A percentile compares a stretch with the other conserved stretches of the same genome.
Evolutionary conservation across 805 yeast species (phyloP).

Genomic region (Maudiozyma pseudohumilis): DNA sequence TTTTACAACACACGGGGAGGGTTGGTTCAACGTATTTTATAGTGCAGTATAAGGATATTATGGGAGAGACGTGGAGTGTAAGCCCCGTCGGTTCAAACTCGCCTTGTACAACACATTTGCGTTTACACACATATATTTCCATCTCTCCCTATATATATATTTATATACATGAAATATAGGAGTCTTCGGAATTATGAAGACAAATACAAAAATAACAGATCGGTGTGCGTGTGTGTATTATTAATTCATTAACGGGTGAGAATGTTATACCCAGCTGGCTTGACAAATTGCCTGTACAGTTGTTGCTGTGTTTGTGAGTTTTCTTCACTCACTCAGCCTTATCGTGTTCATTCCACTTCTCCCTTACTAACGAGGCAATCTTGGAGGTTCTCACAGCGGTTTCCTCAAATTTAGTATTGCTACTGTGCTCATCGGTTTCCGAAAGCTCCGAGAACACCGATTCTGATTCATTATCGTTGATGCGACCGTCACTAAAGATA

Average conservation of each 20-base stretch:
- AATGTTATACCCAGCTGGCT: too few relatives aligned
- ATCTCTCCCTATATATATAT: too few relatives aligned
- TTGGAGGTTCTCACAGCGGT: slow-evolving; percentile 9
- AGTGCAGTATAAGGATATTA: too few relatives aligned
- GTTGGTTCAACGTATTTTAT: too few relatives aligned
- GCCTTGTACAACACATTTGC: background rate
- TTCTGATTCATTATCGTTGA: background rate
- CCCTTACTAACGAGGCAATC: slow-evolving; percentile 21
- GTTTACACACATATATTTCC: background rate
- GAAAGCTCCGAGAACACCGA: background rate
- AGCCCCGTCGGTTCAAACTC: background rate
- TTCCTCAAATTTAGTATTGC: slow-evolving; percentile 3
- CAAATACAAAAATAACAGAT: too few relatives aligned
- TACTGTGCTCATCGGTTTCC: slow-evolving; percentile 4
- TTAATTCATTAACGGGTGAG: too few relatives aligned
- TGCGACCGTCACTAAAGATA: slow-evolving; percentile 33
- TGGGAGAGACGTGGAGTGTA: too few relatives aligned
- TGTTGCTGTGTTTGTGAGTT: too few relatives aligned
- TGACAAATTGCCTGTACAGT: too few relatives aligned
- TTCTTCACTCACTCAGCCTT: slow-evolving; percentile 15
- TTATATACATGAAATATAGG: too few relatives aligned
- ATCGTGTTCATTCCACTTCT: slow-evolving; percentile 16
- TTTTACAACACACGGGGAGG: background rate
- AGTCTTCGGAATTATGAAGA: too few relatives aligned
- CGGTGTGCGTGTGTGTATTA: too few relatives aligned